Evolutionary conservation across 1,284 basidiomycete genomes (phyloP).

Genomic region (Macrocybe sp.): DNA sequence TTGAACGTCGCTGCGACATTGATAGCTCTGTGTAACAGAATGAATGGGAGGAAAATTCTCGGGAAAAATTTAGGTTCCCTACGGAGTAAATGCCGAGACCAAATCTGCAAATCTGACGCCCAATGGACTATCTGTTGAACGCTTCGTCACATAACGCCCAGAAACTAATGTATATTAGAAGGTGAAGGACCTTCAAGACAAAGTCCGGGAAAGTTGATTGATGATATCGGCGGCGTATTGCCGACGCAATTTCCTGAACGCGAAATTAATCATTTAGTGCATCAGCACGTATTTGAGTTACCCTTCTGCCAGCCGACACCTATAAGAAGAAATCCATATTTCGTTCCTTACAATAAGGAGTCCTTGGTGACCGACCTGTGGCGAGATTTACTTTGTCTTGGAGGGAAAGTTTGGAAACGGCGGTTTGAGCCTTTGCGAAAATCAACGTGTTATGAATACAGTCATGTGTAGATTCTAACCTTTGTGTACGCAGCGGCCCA

Average conservation of each 20-base stretch:
- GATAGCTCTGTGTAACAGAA: constrained; percentile 42
- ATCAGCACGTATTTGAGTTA: constrained; percentile 1
- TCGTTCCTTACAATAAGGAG: not conserved
- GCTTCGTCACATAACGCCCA: not conserved
- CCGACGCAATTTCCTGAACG: constrained; percentile 56
- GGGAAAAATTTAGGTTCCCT: constrained; percentile 14
- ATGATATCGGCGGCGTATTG: constrained; percentile 58
- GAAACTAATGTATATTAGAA: not conserved
- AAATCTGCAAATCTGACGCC: constrained; percentile 62
- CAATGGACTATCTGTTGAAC: constrained; percentile 41
- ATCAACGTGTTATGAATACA: constrained; percentile 6
- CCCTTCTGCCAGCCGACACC: constrained; percentile 32
- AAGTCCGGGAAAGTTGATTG: constrained; percentile 61
- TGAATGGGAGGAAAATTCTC: not conserved
- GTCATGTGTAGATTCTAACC: constrained; percentile 20
- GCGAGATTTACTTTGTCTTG: constrained; percentile 52
- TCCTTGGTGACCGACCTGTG: constrained; percentile 34
- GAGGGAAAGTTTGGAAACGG: constrained; percentile 44
- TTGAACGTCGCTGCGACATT: constrained; percentile 75
- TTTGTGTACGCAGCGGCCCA: constrained; percentile 53
- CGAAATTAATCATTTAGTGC: constrained; percentile 5
- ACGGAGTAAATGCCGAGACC: constrained; percentile 69
- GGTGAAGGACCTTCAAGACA: constrained; percentile 51
- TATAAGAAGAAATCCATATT: constrained; percentile 1
- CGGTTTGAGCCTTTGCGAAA: constrained; percentile 34